Conservation (phyloP, 495 filamentous ascomycete species). For the Penicillium verhagenii region DNA sequence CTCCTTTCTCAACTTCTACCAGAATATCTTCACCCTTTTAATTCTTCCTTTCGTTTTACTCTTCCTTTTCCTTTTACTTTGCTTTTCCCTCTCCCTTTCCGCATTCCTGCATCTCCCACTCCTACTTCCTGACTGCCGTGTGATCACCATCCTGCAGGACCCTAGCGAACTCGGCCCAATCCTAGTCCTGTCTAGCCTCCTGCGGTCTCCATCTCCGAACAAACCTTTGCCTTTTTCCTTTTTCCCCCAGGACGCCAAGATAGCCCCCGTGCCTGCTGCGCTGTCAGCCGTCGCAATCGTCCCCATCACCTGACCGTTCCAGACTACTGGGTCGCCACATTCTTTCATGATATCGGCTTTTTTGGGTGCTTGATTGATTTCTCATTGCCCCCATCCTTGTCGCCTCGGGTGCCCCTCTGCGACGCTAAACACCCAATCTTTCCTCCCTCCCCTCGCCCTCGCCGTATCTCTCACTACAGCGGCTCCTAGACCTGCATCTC, state of each 20-base stretch:
- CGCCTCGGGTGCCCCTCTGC: conserved; percentile 1
- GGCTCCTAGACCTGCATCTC: conserved; percentile 1
- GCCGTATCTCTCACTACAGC: neutral
- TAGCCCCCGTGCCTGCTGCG: conserved; percentile 13
- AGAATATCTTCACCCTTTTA: neutral
- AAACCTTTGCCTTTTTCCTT: no score
- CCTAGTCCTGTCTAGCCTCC: conserved; percentile 12
- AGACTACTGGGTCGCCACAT: conserved; percentile 22
- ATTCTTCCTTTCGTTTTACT: neutral
- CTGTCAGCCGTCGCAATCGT: conserved; percentile 27
- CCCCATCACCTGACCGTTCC: conserved; percentile 29
- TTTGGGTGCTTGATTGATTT: conserved; percentile 1
- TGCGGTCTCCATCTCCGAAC: neutral
- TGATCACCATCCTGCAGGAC: conserved; percentile 28
- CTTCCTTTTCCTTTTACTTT: conserved; percentile 5
- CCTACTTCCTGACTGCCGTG: conserved; percentile 3
- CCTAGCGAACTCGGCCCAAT: conserved; percentile 19
- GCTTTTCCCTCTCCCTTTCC: conserved; percentile 1
- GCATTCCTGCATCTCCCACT: neutral
- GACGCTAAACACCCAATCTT: no score
- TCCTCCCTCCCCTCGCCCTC: neutral
- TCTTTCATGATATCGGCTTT: conserved; percentile 17
- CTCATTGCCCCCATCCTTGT: neutral
- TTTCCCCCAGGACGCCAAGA: conserved; percentile 5
- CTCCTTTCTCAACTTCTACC: neutral